Evolutionary conservation across 2,329 filamentous ascomycete genomes (phyloP), one percentile per base, ranked within the genome.

Genomic region (Calcarisporium arbuscula): DNA sequence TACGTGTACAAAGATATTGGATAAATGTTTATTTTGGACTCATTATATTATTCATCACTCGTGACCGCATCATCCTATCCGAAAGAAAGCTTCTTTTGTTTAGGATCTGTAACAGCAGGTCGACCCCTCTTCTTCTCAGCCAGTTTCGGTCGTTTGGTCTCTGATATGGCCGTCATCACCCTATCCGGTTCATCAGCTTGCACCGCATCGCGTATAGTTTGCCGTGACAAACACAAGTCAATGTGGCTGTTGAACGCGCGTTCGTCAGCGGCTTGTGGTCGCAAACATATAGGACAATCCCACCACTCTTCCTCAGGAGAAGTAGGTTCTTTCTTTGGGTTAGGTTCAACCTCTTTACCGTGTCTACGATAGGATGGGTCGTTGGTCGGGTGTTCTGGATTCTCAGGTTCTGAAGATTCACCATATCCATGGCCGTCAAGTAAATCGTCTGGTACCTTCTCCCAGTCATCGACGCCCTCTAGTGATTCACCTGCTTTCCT

Each of bases 261-360:
- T 54, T 95, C 87, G 32, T 90, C 72, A 0, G 87, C 75, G 1
- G 67, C 51, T 51, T 95, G 89, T 0, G 85, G 80, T 12, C 81
- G 68, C n/a, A 66, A 62, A 56, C 92, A 98, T 28, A 96, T 85
- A 0, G 92, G 92, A 56, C 92, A 98, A 23, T 82, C 72, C 89
- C 89, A 96, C 56, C 67, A 70, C 30, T 77, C 66, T 34, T 72
- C 61, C 34, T 62, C 56, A 8, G 54, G 51, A 5, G 47, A 30
- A 10, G 28, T 18, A 12, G 20, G 31, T 9, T 38, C 28, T 11
- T 48, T 31, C 1, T 50, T 62, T 5, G 62, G 62, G 42, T 68
- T 70, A 3, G 70, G 62, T 1, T 62, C 46, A 20, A 74, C 63
- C 44, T 77, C 73, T 40, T 72, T 73, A 25, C 67, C 68, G 35